These are phyloP conservation scores for Geum urbanum DNA, from an alignment of 306 rosid genomes.

Conservation along the genomic window DNA sequence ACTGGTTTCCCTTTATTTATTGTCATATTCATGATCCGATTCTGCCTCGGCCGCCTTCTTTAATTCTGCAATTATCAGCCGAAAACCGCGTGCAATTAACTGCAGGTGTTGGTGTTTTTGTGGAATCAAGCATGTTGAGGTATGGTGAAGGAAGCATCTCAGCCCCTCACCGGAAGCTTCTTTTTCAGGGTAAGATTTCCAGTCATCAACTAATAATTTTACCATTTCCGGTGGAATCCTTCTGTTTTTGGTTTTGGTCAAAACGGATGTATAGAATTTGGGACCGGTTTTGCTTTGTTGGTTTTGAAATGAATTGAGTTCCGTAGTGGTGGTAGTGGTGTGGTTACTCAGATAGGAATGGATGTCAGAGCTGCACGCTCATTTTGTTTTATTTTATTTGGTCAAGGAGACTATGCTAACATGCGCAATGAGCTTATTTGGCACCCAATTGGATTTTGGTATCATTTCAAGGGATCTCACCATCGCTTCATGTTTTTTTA, in stretches of 20 bases:
- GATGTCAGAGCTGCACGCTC: conserved; percentile 41
- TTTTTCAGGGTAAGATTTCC: conserved; percentile 27
- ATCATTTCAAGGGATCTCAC: conserved; percentile 6
- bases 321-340: background rate
- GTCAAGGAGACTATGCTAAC: conserved; percentile 18
- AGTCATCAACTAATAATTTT: too few relatives aligned
- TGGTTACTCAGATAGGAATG: conserved; percentile 7
- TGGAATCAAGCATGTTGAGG: conserved; percentile 9
- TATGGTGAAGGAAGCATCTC: conserved; percentile 2
- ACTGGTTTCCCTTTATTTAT: conserved; percentile 11
- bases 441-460: conserved; percentile 4
- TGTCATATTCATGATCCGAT: background rate
- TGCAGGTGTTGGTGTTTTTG: conserved; percentile 32
- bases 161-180: conserved; percentile 64
- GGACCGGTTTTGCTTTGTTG: background rate
- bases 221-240: background rate
- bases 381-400: background rate
- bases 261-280: background rate
- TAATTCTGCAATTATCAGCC: background rate
- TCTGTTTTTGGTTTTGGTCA: background rate
- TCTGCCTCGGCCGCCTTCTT: conserved; percentile 13
- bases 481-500: conserved; percentile 10
- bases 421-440: conserved; percentile 21
- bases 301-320: conserved; percentile 5
- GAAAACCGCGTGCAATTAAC: background rate